Evolutionary conservation across 2,329 filamentous ascomycete species (phyloP).

Genomic region (Colletotrichum gloeosporioides): DNA sequence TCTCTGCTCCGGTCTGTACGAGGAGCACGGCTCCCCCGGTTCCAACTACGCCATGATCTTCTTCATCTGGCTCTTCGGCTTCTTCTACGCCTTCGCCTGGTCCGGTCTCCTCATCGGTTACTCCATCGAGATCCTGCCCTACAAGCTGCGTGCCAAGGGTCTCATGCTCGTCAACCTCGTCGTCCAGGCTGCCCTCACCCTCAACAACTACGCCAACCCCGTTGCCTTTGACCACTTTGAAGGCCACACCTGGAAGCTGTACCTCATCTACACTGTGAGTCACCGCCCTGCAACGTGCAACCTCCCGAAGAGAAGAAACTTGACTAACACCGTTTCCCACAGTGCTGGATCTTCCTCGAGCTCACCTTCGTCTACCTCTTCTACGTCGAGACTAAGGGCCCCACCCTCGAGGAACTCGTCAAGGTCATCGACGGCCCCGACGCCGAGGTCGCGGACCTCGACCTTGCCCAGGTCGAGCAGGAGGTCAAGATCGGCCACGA

Average conservation of each 20-base stretch:
- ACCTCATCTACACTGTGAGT: constrained; percentile 60
- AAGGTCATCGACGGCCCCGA: constrained; percentile 70
- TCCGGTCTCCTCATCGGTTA: constrained; percentile 62
- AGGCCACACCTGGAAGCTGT: constrained; percentile 56
- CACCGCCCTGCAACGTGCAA: not conserved
- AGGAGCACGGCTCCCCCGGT: constrained; percentile 39
- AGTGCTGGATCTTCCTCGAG: constrained; percentile 58
- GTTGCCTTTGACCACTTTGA: constrained; percentile 54
- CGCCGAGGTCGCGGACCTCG: constrained; percentile 51
- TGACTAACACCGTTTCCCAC: not conserved
- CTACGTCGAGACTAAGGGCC: constrained; percentile 66
- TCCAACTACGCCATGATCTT: constrained; percentile 48
- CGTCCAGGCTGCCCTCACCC: constrained; percentile 58
- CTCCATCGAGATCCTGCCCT: constrained; percentile 55
- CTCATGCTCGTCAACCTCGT: constrained; percentile 62
- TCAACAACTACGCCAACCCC: constrained; percentile 61
- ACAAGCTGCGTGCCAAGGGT: constrained; percentile 56
- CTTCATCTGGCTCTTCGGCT: constrained; percentile 42
- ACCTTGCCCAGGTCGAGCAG: constrained; percentile 51
- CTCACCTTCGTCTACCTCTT: constrained; percentile 60
- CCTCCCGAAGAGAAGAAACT: too few species aligned
- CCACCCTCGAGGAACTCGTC: constrained; percentile 70
- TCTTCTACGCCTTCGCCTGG: constrained; percentile 62
- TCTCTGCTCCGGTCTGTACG: constrained; percentile 49
- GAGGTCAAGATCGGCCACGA: constrained; percentile 30